Evolutionary conservation across 2,329 filamentous ascomycete species (phyloP), one percentile per base, ranked within the genome.

Genomic region (Neofusicoccum kwambonambiense): DNA sequence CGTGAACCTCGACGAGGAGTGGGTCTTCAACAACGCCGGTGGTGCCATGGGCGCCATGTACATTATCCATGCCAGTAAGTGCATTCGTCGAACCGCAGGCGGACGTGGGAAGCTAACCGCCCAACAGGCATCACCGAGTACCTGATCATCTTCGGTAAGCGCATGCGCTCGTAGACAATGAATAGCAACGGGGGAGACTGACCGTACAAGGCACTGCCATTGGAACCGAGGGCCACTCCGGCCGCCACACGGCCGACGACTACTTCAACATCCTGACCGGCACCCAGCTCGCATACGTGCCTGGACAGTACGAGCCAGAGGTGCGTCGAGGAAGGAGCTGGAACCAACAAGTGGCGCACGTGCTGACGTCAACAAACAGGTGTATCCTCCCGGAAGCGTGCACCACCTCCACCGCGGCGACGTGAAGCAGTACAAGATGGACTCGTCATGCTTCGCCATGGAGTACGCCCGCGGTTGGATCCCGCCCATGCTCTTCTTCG

Each of bases 1-100:
- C 77, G 74, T 94, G 74, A 92, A 90, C 79, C 75, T 86, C 64
- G 81, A 89, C 66, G 87, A 94, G 79, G 90, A 94, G 77, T 96
- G 92, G 92, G 84, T 96, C 51, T 94, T 96, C 73, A 96, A 96
- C 83, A 96, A 96, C 74, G 92, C 92, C 60, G 92, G 92, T 61
- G 92, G 92, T 68, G 92, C 92, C 61, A 96, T 96, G 92, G 92
- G 92, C 64, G 90, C 86, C 73, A 95, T 96, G 92, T 93, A 92
- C 77, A 89, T 96, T 69, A 89, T 96, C 72, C 92, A 96, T 75
- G 91, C 92, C 66, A 93, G 90, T 90, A 77, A 76, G 87, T 65
- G 22, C 35, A 12, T 37, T 34, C 9, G 37, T 22, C 1, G 42
- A 6, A n/a, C 8, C 12, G 22, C 12, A 22, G n/a, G 6, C 5